Percentiles rank a stretch among this genome's conserved stretches.
Conservation (phyloP, 345 rosid genomes). For the Clarkia xantiana region DNA sequence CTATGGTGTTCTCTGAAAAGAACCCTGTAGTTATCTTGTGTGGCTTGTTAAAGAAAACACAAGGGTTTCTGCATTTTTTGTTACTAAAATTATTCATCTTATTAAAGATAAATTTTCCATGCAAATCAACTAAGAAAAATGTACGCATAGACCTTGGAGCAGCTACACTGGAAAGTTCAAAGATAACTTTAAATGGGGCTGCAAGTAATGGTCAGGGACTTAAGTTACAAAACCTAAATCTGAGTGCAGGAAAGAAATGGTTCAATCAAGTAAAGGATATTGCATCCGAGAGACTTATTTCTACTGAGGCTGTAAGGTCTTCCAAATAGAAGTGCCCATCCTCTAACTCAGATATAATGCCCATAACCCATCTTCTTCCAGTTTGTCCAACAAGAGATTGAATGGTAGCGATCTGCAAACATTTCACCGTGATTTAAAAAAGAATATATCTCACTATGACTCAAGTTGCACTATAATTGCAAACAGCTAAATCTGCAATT, state of each 20-base stretch:
- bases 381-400: conserved; percentile 64
- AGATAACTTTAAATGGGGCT: no score
- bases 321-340: conserved; percentile 91
- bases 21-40: conserved; percentile 84
- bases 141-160: no score
- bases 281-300: conserved; percentile 73
- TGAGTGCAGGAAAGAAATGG: background rate
- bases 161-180: background rate
- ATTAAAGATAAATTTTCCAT: no score
- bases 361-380: conserved; percentile 92
- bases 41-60: conserved; percentile 39
- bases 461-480: background rate
- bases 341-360: conserved; percentile 89
- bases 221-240: background rate
- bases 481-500: background rate
- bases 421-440: background rate
- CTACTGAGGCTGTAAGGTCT: conserved; percentile 89
- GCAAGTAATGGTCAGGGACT: background rate
- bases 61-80: background rate
- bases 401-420: conserved; percentile 56
- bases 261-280: conserved; percentile 52
- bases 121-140: no score
- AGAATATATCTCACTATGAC: background rate
- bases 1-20: conserved; percentile 79
- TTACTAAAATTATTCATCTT: no score